phyloP scores from a whole-genome alignment of 371 early-diverging fungal genomes.

The Mortierella sp. region DNA sequence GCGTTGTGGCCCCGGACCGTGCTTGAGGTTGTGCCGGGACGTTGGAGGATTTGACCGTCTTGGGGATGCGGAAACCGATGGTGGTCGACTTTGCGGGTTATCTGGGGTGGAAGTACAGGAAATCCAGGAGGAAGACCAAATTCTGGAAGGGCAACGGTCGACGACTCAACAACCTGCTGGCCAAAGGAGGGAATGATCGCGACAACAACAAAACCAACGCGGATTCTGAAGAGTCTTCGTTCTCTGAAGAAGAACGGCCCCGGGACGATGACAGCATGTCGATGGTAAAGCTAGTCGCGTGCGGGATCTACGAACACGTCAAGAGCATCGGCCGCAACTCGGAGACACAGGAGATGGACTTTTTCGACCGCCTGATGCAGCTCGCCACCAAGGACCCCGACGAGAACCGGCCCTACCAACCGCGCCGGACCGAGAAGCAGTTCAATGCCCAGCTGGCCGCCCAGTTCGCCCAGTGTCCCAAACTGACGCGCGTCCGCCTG shows the following conservation, averaged over 20 bases:
- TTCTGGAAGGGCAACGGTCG: not conserved
- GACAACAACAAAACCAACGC: not conserved
- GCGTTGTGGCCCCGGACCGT: not conserved
- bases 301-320: not conserved
- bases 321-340: not conserved
- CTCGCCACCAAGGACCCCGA: not conserved
- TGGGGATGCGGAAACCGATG: not conserved
- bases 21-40: not conserved
- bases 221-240: not conserved
- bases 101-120: not conserved
- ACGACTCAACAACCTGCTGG: not conserved
- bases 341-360: not conserved
- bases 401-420: not conserved
- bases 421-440: not conserved
- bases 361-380: not conserved
- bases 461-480: not conserved
- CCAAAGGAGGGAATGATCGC: not conserved
- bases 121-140: not conserved
- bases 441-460: not conserved
- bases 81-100: not conserved
- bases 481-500: not conserved
- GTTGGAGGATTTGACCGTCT: not conserved
- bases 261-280: not conserved
- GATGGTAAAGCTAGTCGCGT: not conserved
- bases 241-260: not conserved